Base-by-base conservation (phyloP, 208 protist genomes). In the Crithidia expoeki region DNA sequence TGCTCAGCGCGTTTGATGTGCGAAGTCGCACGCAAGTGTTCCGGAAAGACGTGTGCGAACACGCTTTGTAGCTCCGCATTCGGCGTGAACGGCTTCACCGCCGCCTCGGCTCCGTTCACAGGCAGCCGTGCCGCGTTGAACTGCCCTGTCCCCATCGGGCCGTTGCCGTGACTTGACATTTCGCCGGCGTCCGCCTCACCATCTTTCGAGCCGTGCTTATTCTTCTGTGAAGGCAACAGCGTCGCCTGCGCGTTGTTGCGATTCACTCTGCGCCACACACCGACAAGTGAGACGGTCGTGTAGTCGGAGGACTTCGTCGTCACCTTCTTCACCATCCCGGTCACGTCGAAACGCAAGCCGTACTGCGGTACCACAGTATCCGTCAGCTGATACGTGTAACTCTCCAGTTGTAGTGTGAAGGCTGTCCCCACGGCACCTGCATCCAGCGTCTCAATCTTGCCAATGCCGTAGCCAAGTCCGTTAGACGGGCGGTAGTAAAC, bases 91-190 rank as follows among this genome's bases (percentile, higher is more conserved):
- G 83, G 79, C 66, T 63, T 74, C 21, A 56, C 16, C 5, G 69
- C 68, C 0, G 63, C 55, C 0, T 47, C 33, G 4, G 85, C 70
- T 30, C 88, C 72, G 80, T 84, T 93, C 10, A 88, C 84, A 2
- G 83, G 80, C n/a, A 96, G 74, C 67, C 93, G 93, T 4, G 88
- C 92, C 1, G 89, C 89, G 67, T 96, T 89, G 58, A 96, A 96
- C 46, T 80, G 68, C 0, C 89, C 91, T 14, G 80, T 86, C 9
- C 36, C 36, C 12, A 23, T 69, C 3, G 30, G 46, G 14, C 2
- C 21, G 14, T 42, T 17, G 7, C n/a, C 33, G 17, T 67, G 19
- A 0, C 30, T 47, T 7, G 19, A 1, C 27, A 33, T 28, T 33
- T 23, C 19, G 9, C 27, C 52, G 17, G 9, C 33, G 4, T 14